Conservation (phyloP, 129 eudicot genomes). For the Logfia minima region DNA sequence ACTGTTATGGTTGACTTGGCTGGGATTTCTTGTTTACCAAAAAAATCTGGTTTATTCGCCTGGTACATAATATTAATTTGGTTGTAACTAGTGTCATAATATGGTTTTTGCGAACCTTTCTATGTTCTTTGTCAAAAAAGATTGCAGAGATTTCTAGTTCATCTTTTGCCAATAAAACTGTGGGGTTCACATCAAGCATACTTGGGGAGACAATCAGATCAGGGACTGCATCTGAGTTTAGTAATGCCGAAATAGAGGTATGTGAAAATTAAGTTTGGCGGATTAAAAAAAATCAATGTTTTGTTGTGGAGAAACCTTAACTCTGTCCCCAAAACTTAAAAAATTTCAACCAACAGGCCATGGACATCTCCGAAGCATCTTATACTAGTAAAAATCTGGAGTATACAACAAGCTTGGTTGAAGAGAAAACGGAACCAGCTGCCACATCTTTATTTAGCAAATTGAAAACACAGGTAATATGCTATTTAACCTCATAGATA, state of each 20-base stretch:
- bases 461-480: not conserved
- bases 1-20: too few species aligned
- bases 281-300: not conserved
- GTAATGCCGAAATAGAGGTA: slow-evolving; percentile 2
- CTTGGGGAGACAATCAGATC: not conserved
- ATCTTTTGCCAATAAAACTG: not conserved
- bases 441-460: not conserved
- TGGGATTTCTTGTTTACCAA: too few species aligned
- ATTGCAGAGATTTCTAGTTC: not conserved
- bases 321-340: not conserved
- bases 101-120: not conserved
- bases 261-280: not conserved
- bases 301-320: not conserved
- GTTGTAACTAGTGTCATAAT: not conserved
- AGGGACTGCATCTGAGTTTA: not conserved
- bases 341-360: not conserved
- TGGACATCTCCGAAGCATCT: slow-evolving; percentile 17
- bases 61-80: not conserved
- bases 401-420: not conserved
- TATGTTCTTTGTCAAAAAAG: slow-evolving; percentile 5
- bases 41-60: not conserved
- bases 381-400: not conserved
- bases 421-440: not conserved
- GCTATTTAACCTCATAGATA: not conserved
- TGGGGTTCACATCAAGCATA: slow-evolving; percentile 1